Conservation (phyloP, 164 flowering plant genomes). For the Annona squamosa region DNA sequence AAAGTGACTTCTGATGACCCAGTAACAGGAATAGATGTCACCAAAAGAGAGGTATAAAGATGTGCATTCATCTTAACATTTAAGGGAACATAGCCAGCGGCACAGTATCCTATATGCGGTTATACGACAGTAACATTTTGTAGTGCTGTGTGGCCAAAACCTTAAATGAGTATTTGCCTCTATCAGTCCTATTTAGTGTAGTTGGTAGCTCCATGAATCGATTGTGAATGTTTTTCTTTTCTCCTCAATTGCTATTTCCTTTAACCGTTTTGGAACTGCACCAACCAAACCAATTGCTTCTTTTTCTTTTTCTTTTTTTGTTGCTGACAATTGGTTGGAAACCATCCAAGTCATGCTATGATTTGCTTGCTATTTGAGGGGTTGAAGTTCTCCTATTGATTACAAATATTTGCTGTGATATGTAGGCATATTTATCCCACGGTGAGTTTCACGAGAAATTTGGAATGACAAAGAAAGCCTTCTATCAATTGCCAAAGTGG, state of each 20-base stretch:
- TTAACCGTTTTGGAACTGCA: neutral
- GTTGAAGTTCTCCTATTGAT: neutral
- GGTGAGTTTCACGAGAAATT: slow-evolving; percentile 62
- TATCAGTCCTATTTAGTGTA: neutral
- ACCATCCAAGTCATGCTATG: neutral
- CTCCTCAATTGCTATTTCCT: neutral
- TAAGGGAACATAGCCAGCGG: neutral
- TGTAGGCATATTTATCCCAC: slow-evolving; percentile 50
- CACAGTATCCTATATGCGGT: neutral
- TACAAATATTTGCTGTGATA: neutral
- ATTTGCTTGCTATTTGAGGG: neutral
- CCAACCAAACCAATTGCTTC: neutral
- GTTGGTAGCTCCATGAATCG: no score
- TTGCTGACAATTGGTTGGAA: neutral
- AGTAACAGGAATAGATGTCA: slow-evolving; percentile 43
- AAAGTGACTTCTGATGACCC: slow-evolving; percentile 40
- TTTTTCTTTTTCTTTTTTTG: neutral
- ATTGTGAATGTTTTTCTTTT: neutral
- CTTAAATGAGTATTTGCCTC: neutral
- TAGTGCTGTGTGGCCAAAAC: neutral
- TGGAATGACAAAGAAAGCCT: slow-evolving; percentile 48
- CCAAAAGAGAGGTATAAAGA: slow-evolving; percentile 62
- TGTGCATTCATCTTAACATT: neutral
- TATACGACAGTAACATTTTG: neutral
- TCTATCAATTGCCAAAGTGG: slow-evolving; percentile 68